Conservation (phyloP, 257 asterid species). For the Parsonsia alboflavescens region DNA sequence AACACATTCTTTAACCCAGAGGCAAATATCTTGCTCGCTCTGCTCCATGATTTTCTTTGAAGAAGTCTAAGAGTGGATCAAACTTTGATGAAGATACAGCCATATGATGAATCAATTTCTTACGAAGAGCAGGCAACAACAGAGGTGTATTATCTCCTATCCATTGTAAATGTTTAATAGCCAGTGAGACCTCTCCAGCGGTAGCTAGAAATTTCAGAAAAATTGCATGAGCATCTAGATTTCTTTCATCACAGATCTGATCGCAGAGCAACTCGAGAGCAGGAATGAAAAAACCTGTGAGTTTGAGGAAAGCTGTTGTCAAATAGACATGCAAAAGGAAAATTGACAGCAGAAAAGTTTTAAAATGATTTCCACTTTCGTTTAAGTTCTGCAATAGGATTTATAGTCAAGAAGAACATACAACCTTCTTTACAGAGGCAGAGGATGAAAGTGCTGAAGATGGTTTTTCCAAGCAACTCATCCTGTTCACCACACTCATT, state of each 20-base stretch:
- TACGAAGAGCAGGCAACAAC: conserved; percentile 36
- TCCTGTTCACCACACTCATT: conserved; percentile 47
- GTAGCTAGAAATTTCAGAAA: conserved; percentile 48
- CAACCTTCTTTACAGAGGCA: conserved; percentile 66
- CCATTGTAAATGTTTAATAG: conserved; percentile 48
- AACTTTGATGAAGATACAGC: conserved; percentile 37
- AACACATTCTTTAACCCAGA: neutral
- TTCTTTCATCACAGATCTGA: conserved; percentile 22
- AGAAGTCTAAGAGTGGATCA: conserved; percentile 27
- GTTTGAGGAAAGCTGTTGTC: conserved; percentile 1
- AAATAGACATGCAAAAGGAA: conserved; percentile 1
- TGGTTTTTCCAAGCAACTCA: conserved; percentile 30
- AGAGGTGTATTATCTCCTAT: conserved; percentile 41
- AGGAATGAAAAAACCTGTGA: conserved; percentile 47
- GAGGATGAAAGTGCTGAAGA: conserved; percentile 40
- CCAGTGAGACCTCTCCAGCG: conserved; percentile 43
- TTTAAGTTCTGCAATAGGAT: neutral
- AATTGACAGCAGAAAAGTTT: neutral
- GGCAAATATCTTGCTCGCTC: conserved; percentile 1
- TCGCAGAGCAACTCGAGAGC: conserved; percentile 47
- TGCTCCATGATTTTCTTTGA: conserved; percentile 12
- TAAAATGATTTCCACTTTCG: neutral
- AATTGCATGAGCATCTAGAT: conserved; percentile 41
- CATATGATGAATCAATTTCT: conserved; percentile 31
- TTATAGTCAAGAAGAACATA: neutral